phyloP scores from a whole-genome alignment of 192 early-diverging fungal species.

The Backusella westeae region DNA sequence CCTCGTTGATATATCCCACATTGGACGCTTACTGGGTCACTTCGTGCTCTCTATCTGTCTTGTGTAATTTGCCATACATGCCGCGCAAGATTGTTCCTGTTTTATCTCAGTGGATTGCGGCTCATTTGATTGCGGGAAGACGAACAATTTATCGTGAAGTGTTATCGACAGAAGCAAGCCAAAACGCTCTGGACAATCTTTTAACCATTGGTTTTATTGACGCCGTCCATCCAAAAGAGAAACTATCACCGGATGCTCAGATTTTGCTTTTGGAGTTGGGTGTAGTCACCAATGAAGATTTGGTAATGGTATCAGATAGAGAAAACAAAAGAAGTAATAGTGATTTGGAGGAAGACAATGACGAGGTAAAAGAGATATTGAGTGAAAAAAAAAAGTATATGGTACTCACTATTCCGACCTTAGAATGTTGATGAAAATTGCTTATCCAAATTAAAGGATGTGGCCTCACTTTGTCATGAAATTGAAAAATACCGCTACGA shows the following conservation, averaged over 20 bases:
- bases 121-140: slow-evolving; percentile 37
- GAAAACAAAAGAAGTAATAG: neutral
- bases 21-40: slow-evolving; percentile 42
- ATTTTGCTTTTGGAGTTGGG: slow-evolving; percentile 35
- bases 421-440: neutral
- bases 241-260: slow-evolving; percentile 38
- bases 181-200: slow-evolving; percentile 35
- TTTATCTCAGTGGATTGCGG: slow-evolving; percentile 41
- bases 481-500: slow-evolving; percentile 37
- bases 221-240: slow-evolving; percentile 33
- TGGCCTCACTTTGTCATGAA: slow-evolving; percentile 35
- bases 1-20: slow-evolving; percentile 38
- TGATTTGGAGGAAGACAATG: neutral
- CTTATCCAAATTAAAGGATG: slow-evolving; percentile 16
- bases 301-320: slow-evolving; percentile 31
- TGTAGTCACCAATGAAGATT: slow-evolving; percentile 31
- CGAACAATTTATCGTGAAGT: slow-evolving; percentile 40
- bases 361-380: neutral
- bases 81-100: slow-evolving; percentile 39
- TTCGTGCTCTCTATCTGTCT: slow-evolving; percentile 38
- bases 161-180: slow-evolving; percentile 33
- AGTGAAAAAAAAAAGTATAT: neutral
- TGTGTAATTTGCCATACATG: slow-evolving; percentile 36
- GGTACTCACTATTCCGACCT: neutral
- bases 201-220: slow-evolving; percentile 34